Conservation (phyloP, 1,284 basidiomycete genomes). For the Tetrapyrgos nigripes region DNA sequence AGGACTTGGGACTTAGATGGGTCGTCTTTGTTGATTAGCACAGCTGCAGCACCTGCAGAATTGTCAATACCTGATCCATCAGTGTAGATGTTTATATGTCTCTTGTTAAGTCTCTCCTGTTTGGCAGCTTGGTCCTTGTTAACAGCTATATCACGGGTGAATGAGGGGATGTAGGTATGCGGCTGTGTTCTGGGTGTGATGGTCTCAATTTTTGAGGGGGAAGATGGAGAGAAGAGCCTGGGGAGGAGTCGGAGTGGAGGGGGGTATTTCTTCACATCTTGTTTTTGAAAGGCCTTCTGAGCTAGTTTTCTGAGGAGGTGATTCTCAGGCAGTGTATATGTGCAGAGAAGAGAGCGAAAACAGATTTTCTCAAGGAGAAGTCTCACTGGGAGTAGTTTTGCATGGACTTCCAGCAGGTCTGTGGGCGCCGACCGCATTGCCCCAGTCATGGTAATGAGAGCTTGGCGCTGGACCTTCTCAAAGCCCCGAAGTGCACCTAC, state of each 20-base stretch:
- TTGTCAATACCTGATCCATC: constrained; percentile 31
- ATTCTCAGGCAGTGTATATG: constrained; percentile 22
- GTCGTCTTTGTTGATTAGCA: constrained; percentile 13
- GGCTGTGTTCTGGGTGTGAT: constrained; percentile 20
- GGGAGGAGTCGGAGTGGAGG: constrained; percentile 18
- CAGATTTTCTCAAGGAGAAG: constrained; percentile 24
- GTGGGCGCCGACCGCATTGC: constrained; percentile 28
- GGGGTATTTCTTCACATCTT: not conserved
- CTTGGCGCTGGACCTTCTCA: constrained; percentile 23
- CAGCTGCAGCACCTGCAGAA: constrained; percentile 29
- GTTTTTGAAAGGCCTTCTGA: not conserved
- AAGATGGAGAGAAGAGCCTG: not conserved
- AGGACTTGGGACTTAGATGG: not conserved
- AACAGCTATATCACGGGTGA: not conserved
- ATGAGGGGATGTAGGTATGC: constrained; percentile 4
- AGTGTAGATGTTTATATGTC: constrained; percentile 26
- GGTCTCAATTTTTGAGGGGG: constrained; percentile 19
- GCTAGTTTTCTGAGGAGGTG: constrained; percentile 20
- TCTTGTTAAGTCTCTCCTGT: not conserved
- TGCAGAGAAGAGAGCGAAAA: constrained; percentile 15
- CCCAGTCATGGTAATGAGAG: constrained; percentile 26
- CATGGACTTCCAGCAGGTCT: constrained; percentile 29
- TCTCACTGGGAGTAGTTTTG: constrained; percentile 26
- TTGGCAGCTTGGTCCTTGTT: not conserved
- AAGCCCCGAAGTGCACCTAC: constrained; percentile 6